These are phyloP conservation scores for Mrakia blollopis DNA, from an alignment of 768 basidiomycete species.

Conservation along the genomic window DNA sequence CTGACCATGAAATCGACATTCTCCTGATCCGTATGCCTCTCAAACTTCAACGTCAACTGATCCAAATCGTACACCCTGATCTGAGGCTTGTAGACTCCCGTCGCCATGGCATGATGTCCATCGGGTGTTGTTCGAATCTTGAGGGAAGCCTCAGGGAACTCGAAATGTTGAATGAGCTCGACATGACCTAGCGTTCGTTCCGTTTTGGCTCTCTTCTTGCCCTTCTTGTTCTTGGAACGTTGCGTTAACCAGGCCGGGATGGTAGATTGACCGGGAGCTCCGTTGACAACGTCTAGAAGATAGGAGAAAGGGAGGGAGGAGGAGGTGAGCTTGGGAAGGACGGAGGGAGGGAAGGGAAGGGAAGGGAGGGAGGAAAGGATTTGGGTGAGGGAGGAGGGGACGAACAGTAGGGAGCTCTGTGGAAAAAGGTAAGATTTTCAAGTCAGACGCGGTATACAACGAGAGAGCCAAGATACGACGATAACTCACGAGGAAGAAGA, in stretches of 20 bases:
- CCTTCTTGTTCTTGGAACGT: conserved; percentile 32
- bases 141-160: conserved; percentile 94
- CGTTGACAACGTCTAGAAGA: conserved; percentile 26
- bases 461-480: not conserved
- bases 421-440: not conserved
- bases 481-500: conserved; percentile 23
- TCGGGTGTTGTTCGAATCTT: conserved; percentile 84
- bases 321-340: not conserved
- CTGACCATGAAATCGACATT: conserved; percentile 97
- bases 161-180: conserved; percentile 91
- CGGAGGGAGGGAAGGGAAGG: not conserved
- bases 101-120: conserved; percentile 86
- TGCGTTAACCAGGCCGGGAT: conserved; percentile 33
- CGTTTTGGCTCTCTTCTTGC: conserved; percentile 30
- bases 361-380: not conserved
- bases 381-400: not conserved
- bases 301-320: not conserved
- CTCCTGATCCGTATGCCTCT: conserved; percentile 90
- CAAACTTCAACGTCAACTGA: conserved; percentile 88
- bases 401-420: conserved; percentile 19
- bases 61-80: conserved; percentile 93
- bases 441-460: too few species aligned
- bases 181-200: conserved; percentile 55
- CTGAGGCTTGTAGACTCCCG: conserved; percentile 96
- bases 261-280: conserved; percentile 30